Evolutionary conservation across 139 green algal genomes (phyloP).

Genomic region (Zygnema cylindricum): DNA sequence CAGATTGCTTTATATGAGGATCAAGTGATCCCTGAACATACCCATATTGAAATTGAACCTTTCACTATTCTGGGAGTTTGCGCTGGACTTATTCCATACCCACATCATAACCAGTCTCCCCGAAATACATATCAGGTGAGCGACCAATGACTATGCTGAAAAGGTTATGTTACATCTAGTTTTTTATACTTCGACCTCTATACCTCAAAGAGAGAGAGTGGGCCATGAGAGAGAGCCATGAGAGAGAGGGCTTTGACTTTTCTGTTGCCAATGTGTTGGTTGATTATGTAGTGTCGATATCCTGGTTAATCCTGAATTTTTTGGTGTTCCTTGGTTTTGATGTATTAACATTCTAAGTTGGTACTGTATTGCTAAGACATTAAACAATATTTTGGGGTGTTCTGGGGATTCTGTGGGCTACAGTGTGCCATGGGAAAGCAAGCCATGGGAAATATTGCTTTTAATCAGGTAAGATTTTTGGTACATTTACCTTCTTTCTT

Average conservation of each 20-base stretch:
- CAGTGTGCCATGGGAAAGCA: conserved; percentile 99
- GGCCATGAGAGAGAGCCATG: background rate
- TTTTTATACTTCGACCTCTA: too few species aligned
- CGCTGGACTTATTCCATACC: conserved; percentile 95
- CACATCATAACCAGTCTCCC: conserved; percentile 99
- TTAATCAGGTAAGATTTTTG: conserved; percentile 92
- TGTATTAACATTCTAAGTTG: conserved; percentile 2
- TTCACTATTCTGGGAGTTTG: conserved; percentile 99
- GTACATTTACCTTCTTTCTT: too few species aligned
- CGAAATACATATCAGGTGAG: conserved; percentile 95
- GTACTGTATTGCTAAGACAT: background rate
- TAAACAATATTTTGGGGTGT: conserved; percentile 1
- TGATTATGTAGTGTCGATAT: background rate
- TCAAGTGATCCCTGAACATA: conserved; percentile 70
- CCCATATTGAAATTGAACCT: conserved; percentile 98
- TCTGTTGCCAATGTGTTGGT: too few species aligned
- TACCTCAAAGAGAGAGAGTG: too few species aligned
- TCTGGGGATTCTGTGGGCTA: background rate
- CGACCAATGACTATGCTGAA: background rate
- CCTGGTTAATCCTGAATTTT: conserved; percentile 29
- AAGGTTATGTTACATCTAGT: background rate
- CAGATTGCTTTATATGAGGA: conserved; percentile 86
- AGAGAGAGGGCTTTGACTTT: too few species aligned
- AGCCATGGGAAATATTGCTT: conserved; percentile 97
- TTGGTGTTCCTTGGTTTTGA: conserved; percentile 9